Evolutionary conservation across 352 stramenopile genomes (phyloP).

Genomic region (Aphanomyces cochlioides): DNA sequence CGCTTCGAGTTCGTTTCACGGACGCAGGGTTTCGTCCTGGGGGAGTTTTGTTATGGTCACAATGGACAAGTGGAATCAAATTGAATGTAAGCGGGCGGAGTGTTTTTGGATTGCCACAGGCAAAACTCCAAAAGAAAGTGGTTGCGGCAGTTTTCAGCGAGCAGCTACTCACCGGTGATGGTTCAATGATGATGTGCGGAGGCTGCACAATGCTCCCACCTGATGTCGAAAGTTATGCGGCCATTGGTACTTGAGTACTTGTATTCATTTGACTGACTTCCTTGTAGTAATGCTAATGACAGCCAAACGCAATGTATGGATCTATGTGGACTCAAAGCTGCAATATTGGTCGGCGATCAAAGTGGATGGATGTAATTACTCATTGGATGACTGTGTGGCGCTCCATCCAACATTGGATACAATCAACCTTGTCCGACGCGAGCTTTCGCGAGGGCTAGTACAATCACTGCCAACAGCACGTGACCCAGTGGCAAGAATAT

Average conservation of each 20-base stretch:
- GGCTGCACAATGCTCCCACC: constrained; percentile 76
- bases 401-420: not conserved
- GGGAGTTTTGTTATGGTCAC: constrained; percentile 47
- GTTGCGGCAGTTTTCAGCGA: constrained; percentile 66
- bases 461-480: not conserved
- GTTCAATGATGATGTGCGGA: constrained; percentile 70
- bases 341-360: constrained; percentile 39
- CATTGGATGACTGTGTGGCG: not conserved
- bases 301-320: constrained; percentile 51
- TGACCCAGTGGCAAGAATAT: not conserved
- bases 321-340: constrained; percentile 46
- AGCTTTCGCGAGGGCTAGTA: constrained; percentile 14
- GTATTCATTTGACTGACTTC: not conserved
- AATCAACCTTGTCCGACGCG: constrained; percentile 11
- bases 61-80: constrained; percentile 57
- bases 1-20: constrained; percentile 47
- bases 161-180: constrained; percentile 68
- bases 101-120: constrained; percentile 58
- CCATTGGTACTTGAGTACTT: constrained; percentile 47
- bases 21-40: constrained; percentile 44
- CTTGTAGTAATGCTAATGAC: constrained; percentile 20
- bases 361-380: constrained; percentile 44
- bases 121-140: constrained; percentile 33
- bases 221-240: constrained; percentile 52
- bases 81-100: constrained; percentile 58